phyloP scores from a whole-genome alignment of 2,329 filamentous ascomycete species.

The Stagonosporopsis vannaccii region DNA sequence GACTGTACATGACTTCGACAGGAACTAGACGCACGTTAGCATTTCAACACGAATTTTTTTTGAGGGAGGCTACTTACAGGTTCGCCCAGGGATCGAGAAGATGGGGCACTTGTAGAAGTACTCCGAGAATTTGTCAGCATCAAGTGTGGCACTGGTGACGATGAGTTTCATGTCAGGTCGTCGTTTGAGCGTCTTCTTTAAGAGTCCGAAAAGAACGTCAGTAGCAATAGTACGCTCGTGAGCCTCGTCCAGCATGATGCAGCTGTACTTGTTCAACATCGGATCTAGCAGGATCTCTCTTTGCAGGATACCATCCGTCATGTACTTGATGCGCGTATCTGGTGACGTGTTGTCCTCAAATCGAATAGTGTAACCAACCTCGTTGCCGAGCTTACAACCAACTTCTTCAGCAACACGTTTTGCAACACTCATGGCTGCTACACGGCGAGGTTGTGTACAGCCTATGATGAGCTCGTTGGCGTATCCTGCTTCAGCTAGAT shows the following conservation, averaged over 20 bases:
- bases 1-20: constrained; percentile 93
- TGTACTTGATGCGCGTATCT: constrained; percentile 96
- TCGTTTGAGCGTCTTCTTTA: constrained; percentile 86
- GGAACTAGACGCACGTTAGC: constrained; percentile 59
- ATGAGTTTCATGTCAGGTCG: constrained; percentile 95
- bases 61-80: constrained; percentile 56
- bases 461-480: constrained; percentile 88
- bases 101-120: constrained; percentile 98
- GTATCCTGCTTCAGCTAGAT: constrained; percentile 90
- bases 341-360: constrained; percentile 93
- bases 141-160: constrained; percentile 97
- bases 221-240: constrained; percentile 97
- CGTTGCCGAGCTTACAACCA: constrained; percentile 89
- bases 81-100: constrained; percentile 93
- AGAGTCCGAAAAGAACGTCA: constrained; percentile 93
- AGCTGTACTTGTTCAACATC: constrained; percentile 89
- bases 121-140: constrained; percentile 95
- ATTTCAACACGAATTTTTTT: background rate
- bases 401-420: constrained; percentile 98
- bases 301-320: constrained; percentile 99
- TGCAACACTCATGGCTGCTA: constrained; percentile 97
- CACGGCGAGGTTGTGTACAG: constrained; percentile 95
- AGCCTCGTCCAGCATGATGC: constrained; percentile 97
- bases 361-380: constrained; percentile 98
- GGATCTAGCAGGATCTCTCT: constrained; percentile 97